phyloP scores from a whole-genome alignment of 1,284 basidiomycete species.

The Megacollybia platyphylla region DNA sequence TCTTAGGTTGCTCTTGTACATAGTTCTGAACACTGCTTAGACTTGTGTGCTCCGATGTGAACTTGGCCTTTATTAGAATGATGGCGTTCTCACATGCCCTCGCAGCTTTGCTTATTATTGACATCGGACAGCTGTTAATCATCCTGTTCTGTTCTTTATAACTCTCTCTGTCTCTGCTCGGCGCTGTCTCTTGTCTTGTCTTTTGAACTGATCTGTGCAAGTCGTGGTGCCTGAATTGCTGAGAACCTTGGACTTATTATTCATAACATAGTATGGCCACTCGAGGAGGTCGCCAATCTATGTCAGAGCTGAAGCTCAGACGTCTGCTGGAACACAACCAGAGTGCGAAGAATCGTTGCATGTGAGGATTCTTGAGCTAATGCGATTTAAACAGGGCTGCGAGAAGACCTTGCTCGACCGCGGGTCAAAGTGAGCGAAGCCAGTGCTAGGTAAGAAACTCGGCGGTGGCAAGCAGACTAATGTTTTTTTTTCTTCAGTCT shows the following conservation, averaged over 20 bases:
- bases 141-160: too few species aligned
- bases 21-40: background rate
- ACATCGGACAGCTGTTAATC: background rate
- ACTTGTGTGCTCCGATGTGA: background rate
- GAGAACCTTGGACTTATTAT: background rate
- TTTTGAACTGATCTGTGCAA: too few species aligned
- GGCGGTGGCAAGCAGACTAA: conserved; percentile 5
- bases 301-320: conserved; percentile 94
- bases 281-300: conserved; percentile 50
- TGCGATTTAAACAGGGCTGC: conserved; percentile 21
- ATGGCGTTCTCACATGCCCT: background rate
- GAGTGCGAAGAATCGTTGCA: conserved; percentile 19
- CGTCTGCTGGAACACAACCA: conserved; percentile 90
- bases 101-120: background rate
- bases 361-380: too few species aligned
- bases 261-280: background rate
- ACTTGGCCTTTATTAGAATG: background rate
- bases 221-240: too few species aligned
- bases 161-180: background rate
- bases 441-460: conserved; percentile 61
- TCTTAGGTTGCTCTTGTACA: background rate
- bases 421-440: conserved; percentile 87
- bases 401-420: conserved; percentile 83
- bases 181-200: too few species aligned
- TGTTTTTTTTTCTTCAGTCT: conserved; percentile 34